Conservation (phyloP, 208 protist species). For the Leishmania gerbilli region DNA sequence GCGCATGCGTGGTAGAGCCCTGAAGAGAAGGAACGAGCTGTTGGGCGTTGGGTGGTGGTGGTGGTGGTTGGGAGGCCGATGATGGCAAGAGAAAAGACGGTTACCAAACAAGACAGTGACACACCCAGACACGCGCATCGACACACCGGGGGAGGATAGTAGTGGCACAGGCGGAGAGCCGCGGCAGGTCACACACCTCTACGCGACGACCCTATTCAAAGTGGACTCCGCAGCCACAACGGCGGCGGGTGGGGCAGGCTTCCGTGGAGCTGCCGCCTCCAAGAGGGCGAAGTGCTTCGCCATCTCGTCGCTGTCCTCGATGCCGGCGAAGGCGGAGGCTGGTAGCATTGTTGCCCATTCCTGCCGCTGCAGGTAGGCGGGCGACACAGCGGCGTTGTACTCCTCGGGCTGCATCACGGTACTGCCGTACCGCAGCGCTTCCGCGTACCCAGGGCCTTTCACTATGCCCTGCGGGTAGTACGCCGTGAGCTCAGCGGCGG, state of each 20-base stretch:
- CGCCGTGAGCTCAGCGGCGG: conserved; percentile 49
- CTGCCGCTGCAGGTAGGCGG: conserved; percentile 27
- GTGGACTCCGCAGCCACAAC: not conserved
- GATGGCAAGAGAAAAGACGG: not conserved
- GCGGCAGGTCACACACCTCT: not conserved
- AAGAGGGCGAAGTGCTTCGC: not conserved
- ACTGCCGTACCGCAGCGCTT: conserved; percentile 71
- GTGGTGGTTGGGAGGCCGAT: too few species aligned
- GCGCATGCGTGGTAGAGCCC: not conserved
- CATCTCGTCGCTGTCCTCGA: conserved; percentile 16
- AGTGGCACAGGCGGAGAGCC: not conserved
- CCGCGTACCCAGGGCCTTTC: conserved; percentile 61
- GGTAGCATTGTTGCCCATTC: conserved; percentile 48
- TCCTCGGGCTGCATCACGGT: conserved; percentile 70
- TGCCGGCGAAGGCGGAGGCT: conserved; percentile 29
- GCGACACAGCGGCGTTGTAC: conserved; percentile 38
- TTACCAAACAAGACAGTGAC: not conserved
- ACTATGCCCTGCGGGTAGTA: conserved; percentile 53
- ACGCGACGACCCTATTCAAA: not conserved
- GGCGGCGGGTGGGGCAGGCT: not conserved
- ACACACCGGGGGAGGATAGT: not conserved
- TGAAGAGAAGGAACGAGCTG: not conserved
- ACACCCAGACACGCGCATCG: not conserved
- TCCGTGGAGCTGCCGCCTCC: not conserved
- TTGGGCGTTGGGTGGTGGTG: not conserved